phyloP scores from a whole-genome alignment of 2,329 filamentous ascomycete genomes.

The Fusarium solani-melongenae region DNA sequence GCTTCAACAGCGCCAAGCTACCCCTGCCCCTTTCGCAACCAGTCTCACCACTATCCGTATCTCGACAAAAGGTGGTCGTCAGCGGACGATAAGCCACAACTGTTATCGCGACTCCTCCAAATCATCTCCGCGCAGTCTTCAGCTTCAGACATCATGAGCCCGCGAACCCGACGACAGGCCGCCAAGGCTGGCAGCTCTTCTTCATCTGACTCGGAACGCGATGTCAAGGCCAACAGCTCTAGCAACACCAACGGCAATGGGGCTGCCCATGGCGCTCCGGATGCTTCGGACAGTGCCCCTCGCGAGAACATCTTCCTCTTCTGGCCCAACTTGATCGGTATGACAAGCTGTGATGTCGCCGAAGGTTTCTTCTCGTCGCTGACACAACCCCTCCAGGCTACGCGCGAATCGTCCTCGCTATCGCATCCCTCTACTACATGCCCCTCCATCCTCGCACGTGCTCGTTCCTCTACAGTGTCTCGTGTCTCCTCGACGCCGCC shows the following conservation, averaged over 20 bases:
- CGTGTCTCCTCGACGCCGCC: slow-evolving; percentile 93
- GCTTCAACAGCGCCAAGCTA: slow-evolving; percentile 35
- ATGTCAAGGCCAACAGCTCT: slow-evolving; percentile 54
- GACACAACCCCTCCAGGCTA: slow-evolving; percentile 67
- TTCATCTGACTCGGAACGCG: slow-evolving; percentile 45
- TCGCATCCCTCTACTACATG: slow-evolving; percentile 98
- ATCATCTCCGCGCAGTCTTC: slow-evolving; percentile 1
- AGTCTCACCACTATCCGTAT: slow-evolving; percentile 32
- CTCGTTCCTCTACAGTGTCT: slow-evolving; percentile 89
- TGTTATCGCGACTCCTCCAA: slow-evolving; percentile 26
- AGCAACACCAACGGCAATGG: slow-evolving; percentile 53
- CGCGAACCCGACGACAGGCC: slow-evolving; percentile 53
- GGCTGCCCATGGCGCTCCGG: slow-evolving; percentile 49
- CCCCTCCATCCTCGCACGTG: slow-evolving; percentile 97
- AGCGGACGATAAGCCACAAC: slow-evolving; percentile 39
- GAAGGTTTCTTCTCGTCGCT: slow-evolving; percentile 7
- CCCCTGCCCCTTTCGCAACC: slow-evolving; percentile 40
- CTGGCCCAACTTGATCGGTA: slow-evolving; percentile 85
- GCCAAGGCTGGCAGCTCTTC: slow-evolving; percentile 47
- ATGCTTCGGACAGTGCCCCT: slow-evolving; percentile 50
- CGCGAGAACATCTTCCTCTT: slow-evolving; percentile 85
- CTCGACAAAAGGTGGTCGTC: slow-evolving; percentile 25
- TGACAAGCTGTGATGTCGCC: slow-evolving; percentile 37
- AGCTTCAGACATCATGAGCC: slow-evolving; percentile 48
- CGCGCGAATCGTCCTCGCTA: slow-evolving; percentile 79